Base-by-base conservation (phyloP, 1,284 basidiomycete genomes). In the Ceratobasidium sp. region DNA sequence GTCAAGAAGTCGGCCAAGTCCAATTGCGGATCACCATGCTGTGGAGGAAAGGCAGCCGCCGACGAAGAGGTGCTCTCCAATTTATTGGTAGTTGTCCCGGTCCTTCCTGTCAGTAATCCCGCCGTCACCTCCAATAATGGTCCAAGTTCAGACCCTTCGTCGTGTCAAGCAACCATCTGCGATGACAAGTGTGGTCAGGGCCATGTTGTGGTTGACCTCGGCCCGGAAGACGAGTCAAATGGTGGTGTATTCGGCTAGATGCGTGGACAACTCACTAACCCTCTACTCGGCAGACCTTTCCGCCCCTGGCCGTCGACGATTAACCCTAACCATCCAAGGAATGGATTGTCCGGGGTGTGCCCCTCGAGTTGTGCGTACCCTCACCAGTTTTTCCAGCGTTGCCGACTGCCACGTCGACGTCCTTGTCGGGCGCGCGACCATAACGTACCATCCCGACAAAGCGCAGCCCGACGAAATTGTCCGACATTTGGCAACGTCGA, bases 331-430 rank as follows among this genome's bases (percentile, higher is more conserved):
- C 7, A 29, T 71, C 30, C 23, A 44, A 19, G 71, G 73, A n/a
- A 70, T 74, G 71, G 71, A 74, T 57, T 74, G 73, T 57, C 56
- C 72, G 8, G 70, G 71, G 49, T 74, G 73, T 47, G 29, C 71
- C 1, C 13, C 29, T 5, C 70, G 72, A 42, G 70, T 73, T 36
- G 52, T 36, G 11, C 52, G 67, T 14, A 71, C 69, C 14, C 41
- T 71, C 33, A 33, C 16, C 4, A 36, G 49, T 2, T 42, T 72
- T 1, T 30, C 66, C 16, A 71, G 70, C n/a, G 69, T 69, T 2
- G 44, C 57, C 13, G 57, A 62, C 7, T 16, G 47, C 33, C 39
- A 59, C 27, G 42, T 70, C 30, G 69, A 71, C 49, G 58, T 66
- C 36, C 50, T 74, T n/a, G 52, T 52, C 5, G 70, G 62, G 6